Conservation (phyloP, 1,284 basidiomycete genomes). For the Trichosporon coremiiforme region DNA sequence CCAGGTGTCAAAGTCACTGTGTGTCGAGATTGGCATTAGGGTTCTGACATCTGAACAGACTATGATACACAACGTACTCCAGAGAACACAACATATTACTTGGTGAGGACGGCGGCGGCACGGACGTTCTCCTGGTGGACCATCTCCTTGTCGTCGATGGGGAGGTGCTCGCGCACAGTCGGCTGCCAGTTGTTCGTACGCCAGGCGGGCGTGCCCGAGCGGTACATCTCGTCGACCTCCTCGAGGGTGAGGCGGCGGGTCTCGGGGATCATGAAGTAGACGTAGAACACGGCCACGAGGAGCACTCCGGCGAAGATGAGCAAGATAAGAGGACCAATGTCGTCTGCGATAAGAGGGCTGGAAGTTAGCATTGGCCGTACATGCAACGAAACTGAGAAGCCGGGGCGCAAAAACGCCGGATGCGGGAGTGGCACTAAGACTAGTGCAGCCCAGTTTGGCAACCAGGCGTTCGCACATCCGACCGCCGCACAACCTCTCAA, state of each 20-base stretch:
- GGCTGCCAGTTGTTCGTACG: constrained; percentile 66
- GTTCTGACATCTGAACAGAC: background rate
- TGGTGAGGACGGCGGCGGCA: background rate
- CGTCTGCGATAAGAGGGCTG: constrained; percentile 60
- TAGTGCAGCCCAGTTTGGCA: too few species aligned
- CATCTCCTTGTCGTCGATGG: constrained; percentile 20
- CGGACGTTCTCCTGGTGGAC: constrained; percentile 18
- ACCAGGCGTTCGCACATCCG: too few species aligned
- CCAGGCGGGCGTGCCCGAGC: constrained; percentile 68
- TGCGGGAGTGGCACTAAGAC: too few species aligned
- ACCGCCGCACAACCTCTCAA: too few species aligned
- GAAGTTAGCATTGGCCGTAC: constrained; percentile 22
- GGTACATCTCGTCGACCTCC: constrained; percentile 76
- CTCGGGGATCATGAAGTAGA: constrained; percentile 65
- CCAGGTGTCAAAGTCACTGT: background rate
- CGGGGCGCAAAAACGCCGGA: too few species aligned
- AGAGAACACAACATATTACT: background rate
- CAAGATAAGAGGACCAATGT: constrained; percentile 71
- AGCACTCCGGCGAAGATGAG: constrained; percentile 62
- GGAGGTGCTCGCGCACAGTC: constrained; percentile 22
- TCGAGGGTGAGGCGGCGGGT: constrained; percentile 73
- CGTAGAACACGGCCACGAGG: constrained; percentile 67
- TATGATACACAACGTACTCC: background rate
- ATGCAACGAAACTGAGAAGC: too few species aligned
- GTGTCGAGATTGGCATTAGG: background rate